Evolutionary conservation across 2,329 filamentous ascomycete species (phyloP).

Genomic region (Pyrenophora graminea): DNA sequence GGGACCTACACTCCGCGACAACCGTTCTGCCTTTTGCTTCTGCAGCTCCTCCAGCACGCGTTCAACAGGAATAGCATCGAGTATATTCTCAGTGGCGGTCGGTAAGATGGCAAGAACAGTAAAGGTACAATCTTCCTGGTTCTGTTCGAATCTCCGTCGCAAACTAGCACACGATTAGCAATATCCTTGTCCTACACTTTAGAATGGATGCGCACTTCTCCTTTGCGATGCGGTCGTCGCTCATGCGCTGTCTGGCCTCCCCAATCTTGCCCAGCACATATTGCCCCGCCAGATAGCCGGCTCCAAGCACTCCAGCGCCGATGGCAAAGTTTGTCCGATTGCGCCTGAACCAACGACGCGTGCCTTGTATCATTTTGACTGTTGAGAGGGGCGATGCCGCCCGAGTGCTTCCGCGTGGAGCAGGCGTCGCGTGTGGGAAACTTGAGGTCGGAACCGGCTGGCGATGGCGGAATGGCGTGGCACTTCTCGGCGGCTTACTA

Average conservation of each 20-base stretch:
- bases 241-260: slow-evolving; percentile 94
- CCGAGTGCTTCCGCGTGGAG: slow-evolving; percentile 9
- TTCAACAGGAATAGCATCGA: slow-evolving; percentile 87
- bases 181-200: too few species aligned
- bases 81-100: slow-evolving; percentile 85
- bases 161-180: slow-evolving; percentile 61
- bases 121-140: slow-evolving; percentile 98
- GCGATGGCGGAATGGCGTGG: slow-evolving; percentile 10
- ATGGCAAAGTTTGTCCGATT: slow-evolving; percentile 90
- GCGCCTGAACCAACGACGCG: slow-evolving; percentile 87
- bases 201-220: slow-evolving; percentile 73
- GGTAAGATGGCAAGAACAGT: slow-evolving; percentile 95
- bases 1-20: slow-evolving; percentile 62
- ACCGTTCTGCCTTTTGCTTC: slow-evolving; percentile 80
- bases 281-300: slow-evolving; percentile 88
- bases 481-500: slow-evolving; percentile 11
- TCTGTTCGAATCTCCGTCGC: slow-evolving; percentile 94
- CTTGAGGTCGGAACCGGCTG: neutral
- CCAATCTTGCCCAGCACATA: slow-evolving; percentile 91
- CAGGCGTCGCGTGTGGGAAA: slow-evolving; percentile 22
- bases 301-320: slow-evolving; percentile 83
- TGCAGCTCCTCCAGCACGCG: slow-evolving; percentile 92
- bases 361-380: slow-evolving; percentile 65
- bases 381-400: slow-evolving; percentile 6
- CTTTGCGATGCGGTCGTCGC: slow-evolving; percentile 90